Evolutionary conservation across 345 rosid species (phyloP).

Genomic region (Erucastrum elatum): DNA sequence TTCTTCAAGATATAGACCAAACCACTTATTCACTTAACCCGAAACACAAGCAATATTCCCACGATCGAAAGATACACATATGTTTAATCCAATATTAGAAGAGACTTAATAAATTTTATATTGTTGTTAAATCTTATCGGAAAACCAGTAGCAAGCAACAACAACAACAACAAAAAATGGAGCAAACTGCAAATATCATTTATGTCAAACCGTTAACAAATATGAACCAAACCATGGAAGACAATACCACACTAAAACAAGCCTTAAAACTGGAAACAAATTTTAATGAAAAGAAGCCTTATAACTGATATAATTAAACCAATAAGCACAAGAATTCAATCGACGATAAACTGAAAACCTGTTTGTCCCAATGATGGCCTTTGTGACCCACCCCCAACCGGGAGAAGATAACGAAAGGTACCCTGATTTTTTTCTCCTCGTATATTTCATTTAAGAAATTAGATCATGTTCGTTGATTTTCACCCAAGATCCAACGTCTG

Average conservation of each 20-base stretch:
- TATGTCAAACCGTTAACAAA: neutral
- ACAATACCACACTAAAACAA: neutral
- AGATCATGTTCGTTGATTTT: slow-evolving; percentile 58
- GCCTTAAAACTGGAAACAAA: neutral
- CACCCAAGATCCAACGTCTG: slow-evolving; percentile 71
- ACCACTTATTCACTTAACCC: neutral
- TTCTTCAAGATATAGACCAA: slow-evolving; percentile 7
- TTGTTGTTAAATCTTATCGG: neutral
- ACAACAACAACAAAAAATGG: neutral
- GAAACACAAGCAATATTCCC: neutral
- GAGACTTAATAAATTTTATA: neutral
- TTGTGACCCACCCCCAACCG: too few species aligned
- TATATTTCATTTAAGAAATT: slow-evolving; percentile 16
- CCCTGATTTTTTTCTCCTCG: neutral
- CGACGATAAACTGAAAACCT: neutral
- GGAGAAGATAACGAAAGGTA: too few species aligned
- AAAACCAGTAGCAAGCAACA: neutral
- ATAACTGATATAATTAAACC: neutral
- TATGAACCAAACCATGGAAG: neutral
- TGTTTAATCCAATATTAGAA: neutral
- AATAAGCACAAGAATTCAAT: neutral
- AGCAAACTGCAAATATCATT: neutral
- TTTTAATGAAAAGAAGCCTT: too few species aligned
- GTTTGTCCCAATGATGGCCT: too few species aligned
- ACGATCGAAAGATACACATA: neutral